Evolutionary conservation across 2,329 filamentous ascomycete genomes (phyloP).

Genomic region (Tolypocladium inflatum): DNA sequence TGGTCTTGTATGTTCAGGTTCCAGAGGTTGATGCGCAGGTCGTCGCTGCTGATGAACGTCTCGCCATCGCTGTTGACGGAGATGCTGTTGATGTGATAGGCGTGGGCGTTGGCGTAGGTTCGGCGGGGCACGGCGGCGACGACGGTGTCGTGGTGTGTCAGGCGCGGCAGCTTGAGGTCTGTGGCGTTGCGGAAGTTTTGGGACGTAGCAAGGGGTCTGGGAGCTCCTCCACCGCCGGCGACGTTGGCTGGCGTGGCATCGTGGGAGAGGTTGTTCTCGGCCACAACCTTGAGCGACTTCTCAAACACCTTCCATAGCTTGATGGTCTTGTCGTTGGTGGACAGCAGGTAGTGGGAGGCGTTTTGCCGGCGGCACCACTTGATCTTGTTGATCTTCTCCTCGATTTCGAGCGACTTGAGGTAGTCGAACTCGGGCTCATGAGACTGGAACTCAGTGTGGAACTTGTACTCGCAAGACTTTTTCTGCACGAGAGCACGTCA

Average conservation of each 20-base stretch:
- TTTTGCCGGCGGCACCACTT: constrained; percentile 99
- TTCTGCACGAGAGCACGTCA: constrained; percentile 49
- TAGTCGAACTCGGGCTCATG: constrained; percentile 99
- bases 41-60: constrained; percentile 98
- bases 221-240: constrained; percentile 67
- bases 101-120: constrained; percentile 96
- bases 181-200: constrained; percentile 69
- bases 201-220: constrained; percentile 57
- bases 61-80: constrained; percentile 99
- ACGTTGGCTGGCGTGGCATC: constrained; percentile 74
- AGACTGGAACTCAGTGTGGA: constrained; percentile 99
- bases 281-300: constrained; percentile 97
- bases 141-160: constrained; percentile 97
- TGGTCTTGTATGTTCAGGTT: constrained; percentile 99
- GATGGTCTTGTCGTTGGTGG: constrained; percentile 99
- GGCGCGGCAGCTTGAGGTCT: constrained; percentile 84
- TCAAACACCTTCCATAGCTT: constrained; percentile 99
- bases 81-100: constrained; percentile 99
- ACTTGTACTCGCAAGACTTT: constrained; percentile 99
- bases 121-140: constrained; percentile 91
- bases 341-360: constrained; percentile 94
- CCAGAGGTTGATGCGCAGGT: constrained; percentile 96
- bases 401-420: constrained; percentile 96
- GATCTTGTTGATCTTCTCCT: constrained; percentile 99
- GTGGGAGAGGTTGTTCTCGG: constrained; percentile 95